These are phyloP conservation scores for Persicaria tinctoria DNA, from an alignment of 148 eudicot genomes.

Conservation along the genomic window DNA sequence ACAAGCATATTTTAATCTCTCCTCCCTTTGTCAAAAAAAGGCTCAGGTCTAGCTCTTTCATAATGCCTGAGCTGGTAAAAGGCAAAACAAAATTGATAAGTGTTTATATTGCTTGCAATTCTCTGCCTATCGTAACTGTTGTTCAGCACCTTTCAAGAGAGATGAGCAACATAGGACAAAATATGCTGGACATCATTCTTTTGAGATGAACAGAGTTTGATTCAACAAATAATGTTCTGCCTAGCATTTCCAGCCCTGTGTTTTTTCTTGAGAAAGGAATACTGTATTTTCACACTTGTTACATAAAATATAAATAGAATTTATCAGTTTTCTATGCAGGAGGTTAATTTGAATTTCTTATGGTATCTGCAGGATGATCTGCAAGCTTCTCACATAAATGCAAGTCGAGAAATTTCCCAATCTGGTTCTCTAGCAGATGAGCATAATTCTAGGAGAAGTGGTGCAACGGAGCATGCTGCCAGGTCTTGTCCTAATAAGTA, in stretches of 20 bases:
- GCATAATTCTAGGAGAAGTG: slow-evolving; percentile 19
- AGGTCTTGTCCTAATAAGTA: slow-evolving; percentile 29
- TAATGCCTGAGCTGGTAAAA: background rate
- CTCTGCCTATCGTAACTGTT: background rate
- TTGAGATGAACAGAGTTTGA: background rate
- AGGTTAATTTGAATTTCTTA: background rate
- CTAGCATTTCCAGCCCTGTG: background rate
- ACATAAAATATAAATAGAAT: background rate
- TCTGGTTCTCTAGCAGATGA: slow-evolving; percentile 38
- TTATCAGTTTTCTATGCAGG: background rate
- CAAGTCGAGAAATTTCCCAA: slow-evolving; percentile 25
- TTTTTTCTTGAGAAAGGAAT: background rate
- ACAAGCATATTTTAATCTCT: background rate
- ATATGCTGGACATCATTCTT: too few species aligned
- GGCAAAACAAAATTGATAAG: background rate
- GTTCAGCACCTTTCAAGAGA: background rate
- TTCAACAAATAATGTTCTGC: background rate
- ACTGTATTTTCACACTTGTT: background rate
- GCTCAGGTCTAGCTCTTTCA: background rate
- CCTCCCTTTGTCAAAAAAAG: background rate
- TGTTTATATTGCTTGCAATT: background rate
- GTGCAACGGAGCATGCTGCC: slow-evolving; percentile 33
- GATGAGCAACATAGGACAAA: background rate
- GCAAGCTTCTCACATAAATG: slow-evolving; percentile 28
- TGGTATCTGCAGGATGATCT: slow-evolving; percentile 47